Conservation (phyloP, 768 basidiomycete species). For the Pleurotus djamor region DNA sequence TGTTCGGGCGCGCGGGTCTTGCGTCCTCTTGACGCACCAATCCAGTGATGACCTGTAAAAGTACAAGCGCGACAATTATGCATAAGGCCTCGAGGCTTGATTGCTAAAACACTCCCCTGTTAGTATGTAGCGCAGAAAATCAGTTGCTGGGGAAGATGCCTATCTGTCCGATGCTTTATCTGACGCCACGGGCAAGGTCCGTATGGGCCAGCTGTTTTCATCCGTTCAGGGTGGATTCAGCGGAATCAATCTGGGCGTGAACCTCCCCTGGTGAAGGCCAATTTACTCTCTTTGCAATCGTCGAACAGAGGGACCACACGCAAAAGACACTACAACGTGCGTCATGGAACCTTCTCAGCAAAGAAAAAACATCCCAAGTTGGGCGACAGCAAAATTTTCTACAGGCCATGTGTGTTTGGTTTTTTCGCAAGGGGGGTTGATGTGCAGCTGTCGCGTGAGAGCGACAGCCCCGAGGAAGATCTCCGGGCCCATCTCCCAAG, state of each 20-base stretch:
- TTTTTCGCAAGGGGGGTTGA: background rate
- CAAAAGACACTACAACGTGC: slow-evolving; percentile 1
- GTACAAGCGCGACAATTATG: background rate
- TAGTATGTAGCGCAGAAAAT: background rate
- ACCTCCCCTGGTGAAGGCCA: background rate
- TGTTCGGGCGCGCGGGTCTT: background rate
- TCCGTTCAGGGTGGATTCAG: background rate
- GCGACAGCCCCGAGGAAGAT: background rate
- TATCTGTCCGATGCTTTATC: slow-evolving; percentile 6
- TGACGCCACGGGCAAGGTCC: slow-evolving; percentile 7
- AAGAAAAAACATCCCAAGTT: background rate
- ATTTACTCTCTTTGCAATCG: background rate
- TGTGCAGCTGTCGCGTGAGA: background rate
- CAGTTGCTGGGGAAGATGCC: background rate
- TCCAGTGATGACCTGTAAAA: background rate
- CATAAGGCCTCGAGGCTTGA: background rate
- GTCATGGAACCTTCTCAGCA: slow-evolving; percentile 1
- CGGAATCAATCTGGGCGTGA: slow-evolving; percentile 4
- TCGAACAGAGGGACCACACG: background rate
- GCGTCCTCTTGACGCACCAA: background rate
- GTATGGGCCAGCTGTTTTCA: slow-evolving; percentile 2
- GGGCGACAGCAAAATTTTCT: background rate
- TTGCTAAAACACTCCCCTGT: background rate
- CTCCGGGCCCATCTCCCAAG: background rate
- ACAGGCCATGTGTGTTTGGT: background rate